Base-by-base conservation (phyloP, 129 eudicot species). In the Escallonia herrerae region DNA sequence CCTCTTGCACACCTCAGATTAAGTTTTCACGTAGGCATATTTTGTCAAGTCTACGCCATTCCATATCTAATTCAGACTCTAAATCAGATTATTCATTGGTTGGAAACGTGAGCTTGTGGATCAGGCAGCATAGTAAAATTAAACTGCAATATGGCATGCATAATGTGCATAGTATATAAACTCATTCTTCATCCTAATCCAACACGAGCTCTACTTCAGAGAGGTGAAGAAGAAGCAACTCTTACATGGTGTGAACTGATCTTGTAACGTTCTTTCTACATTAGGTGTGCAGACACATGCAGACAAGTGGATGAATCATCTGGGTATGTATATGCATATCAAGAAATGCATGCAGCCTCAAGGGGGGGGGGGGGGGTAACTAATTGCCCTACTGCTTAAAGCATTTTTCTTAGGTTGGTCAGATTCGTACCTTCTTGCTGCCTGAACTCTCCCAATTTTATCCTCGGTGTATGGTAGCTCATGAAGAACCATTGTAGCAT, bases 401-500 rank as follows among this genome's bases (percentile, higher is more conserved):
- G n/a, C n/a, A n/a, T n/a, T n/a, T n/a, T n/a, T n/a, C n/a, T 5
- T 8, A 65, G 10, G 15, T 9, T 40, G 44, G 46, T 43, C 59
- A 53, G 5, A 56, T 52, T 14, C 11, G 72, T 85, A 90, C 97
- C 97, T 89, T 67, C 99, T 82, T 46, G 96, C 96, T 61, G 99
- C 84, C 62, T 93, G 99, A 51, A 93, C 96, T 80, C 99, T 77
- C 75, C 99, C 86, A 51, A 80, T 78, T 72, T 89, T 86, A 68
- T 86, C 96, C 49, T 93, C 99, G 8, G 90, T 43, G 60, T 70
- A 69, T 2, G 96, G 95, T 15, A 93, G 63, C 45, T 89, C 77
- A 78, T 93, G 99, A 74, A 93, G 88, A 76, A 93, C 55, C 96
- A 89, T 93, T 2, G 81, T 86, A 38, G 90, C 95, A 80, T 93